Percentiles rank a stretch among this genome's conserved stretches.
Evolutionary conservation across 1,284 basidiomycete genomes (phyloP).

Genomic region (Trichosporon inkin): DNA sequence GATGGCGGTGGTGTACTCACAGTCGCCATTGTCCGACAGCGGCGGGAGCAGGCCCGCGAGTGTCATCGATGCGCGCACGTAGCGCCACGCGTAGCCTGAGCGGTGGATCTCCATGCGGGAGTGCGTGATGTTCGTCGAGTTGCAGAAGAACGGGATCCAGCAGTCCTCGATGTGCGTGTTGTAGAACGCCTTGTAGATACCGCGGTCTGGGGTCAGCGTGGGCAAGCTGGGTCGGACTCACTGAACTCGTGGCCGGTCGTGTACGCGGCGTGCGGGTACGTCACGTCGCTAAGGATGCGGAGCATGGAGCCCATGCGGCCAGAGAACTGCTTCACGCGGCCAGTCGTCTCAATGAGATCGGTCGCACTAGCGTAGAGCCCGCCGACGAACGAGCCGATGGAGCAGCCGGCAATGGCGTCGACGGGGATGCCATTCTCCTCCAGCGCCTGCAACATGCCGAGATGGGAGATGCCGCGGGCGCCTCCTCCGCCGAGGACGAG

Average conservation of each 20-base stretch:
- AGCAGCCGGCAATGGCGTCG: conserved; percentile 82
- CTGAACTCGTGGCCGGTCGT: conserved; percentile 92
- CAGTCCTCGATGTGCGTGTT: conserved; percentile 96
- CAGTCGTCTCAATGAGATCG: conserved; percentile 79
- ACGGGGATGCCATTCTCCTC: conserved; percentile 91
- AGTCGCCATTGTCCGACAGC: conserved; percentile 86
- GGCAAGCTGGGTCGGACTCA: conserved; percentile 25
- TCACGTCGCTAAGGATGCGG: conserved; percentile 90
- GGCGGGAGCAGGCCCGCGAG: conserved; percentile 92
- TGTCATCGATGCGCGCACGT: conserved; percentile 91
- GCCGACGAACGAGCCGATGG: conserved; percentile 90
- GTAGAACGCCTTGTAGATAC: conserved; percentile 61
- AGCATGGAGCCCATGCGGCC: conserved; percentile 89
- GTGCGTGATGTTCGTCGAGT: conserved; percentile 97
- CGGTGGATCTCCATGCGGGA: conserved; percentile 97
- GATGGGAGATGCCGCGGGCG: conserved; percentile 87
- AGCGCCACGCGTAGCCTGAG: conserved; percentile 85
- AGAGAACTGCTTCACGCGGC: conserved; percentile 67
- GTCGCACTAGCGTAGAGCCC: conserved; percentile 93
- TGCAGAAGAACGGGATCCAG: conserved; percentile 99
- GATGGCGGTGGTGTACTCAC: conserved; percentile 31
- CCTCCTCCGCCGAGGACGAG: conserved; percentile 94
- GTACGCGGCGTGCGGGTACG: conserved; percentile 95
- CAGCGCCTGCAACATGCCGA: conserved; percentile 82
- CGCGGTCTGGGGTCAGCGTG: conserved; percentile 39